Percentiles rank a stretch among this genome's conserved stretches.
Evolutionary conservation across 208 protist genomes (phyloP).

Genomic region (Leishmania mexicana): DNA sequence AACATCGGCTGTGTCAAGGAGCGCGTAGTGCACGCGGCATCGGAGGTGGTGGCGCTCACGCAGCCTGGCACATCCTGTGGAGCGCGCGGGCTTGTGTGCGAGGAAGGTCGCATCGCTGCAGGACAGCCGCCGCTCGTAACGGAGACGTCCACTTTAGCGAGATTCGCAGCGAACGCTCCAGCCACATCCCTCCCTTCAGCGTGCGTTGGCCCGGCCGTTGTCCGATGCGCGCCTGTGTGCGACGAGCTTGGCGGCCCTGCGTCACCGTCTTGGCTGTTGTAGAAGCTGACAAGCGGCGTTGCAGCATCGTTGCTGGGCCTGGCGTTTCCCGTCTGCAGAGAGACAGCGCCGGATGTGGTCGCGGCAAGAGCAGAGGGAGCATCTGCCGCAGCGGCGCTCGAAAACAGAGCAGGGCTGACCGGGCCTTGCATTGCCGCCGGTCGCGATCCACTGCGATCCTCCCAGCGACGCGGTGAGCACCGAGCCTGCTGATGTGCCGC

Average conservation of each 20-base stretch:
- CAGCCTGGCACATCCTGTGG: background rate
- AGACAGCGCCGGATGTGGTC: background rate
- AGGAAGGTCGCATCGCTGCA: background rate
- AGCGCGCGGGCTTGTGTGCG: background rate
- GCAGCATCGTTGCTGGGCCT: background rate
- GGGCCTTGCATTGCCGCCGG: background rate
- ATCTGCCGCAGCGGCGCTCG: background rate
- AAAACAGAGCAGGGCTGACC: background rate
- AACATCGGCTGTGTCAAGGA: background rate
- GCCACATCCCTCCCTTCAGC: background rate
- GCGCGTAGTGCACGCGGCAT: background rate
- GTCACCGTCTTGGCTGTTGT: background rate
- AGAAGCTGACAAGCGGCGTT: background rate
- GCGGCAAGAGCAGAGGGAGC: background rate
- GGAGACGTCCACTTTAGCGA: background rate
- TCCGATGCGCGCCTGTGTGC: background rate
- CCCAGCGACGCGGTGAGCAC: conserved; percentile 21
- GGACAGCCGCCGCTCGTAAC: background rate
- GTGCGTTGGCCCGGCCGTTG: background rate
- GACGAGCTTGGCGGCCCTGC: background rate
- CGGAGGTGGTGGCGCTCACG: background rate
- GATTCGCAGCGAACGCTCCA: background rate
- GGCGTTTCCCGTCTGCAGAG: background rate
- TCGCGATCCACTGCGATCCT: conserved; percentile 3
- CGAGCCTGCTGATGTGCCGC: background rate